Conservation (phyloP, 1,139 yeast species). For the Arxiozyma heterogenica region DNA sequence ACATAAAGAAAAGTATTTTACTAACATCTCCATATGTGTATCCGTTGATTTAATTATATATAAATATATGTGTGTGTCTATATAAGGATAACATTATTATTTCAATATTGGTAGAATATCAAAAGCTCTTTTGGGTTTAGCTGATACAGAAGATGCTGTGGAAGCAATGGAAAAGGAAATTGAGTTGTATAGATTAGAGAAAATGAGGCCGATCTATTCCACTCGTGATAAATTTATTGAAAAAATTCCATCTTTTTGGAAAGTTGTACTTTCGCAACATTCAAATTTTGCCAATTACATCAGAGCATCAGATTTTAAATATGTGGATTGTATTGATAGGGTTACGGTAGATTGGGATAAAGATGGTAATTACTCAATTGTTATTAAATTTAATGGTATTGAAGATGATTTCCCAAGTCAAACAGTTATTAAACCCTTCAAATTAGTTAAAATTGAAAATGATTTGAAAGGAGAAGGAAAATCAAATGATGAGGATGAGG, state of each 20-base stretch:
- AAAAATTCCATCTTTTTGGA: conserved; percentile 64
- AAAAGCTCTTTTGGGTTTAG: conserved; percentile 35
- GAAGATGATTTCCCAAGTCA: conserved; percentile 41
- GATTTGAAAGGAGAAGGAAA: conserved; percentile 4
- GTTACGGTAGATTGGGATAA: conserved; percentile 42
- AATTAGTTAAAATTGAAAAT: conserved; percentile 29
- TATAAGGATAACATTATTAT: neutral
- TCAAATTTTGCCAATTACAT: conserved; percentile 68
- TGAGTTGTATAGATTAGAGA: conserved; percentile 40
- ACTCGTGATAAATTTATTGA: conserved; percentile 40
- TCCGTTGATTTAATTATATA: neutral
- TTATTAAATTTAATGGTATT: conserved; percentile 39
- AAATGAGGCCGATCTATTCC: conserved; percentile 43
- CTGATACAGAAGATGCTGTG: conserved; percentile 48
- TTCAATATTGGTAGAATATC: conserved; percentile 8
- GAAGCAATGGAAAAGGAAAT: conserved; percentile 48
- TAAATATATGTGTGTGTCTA: no score
- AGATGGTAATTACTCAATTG: conserved; percentile 43
- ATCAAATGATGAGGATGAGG: conserved; percentile 22
- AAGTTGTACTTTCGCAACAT: conserved; percentile 63
- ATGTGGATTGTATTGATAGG: conserved; percentile 50
- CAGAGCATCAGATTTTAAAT: conserved; percentile 58
- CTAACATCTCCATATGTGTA: neutral
- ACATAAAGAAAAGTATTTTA: no score
- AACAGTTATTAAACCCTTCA: conserved; percentile 45